These are phyloP conservation scores for Ciborinia camelliae DNA, from an alignment of 2,329 filamentous ascomycete genomes.

Conservation along the genomic window DNA sequence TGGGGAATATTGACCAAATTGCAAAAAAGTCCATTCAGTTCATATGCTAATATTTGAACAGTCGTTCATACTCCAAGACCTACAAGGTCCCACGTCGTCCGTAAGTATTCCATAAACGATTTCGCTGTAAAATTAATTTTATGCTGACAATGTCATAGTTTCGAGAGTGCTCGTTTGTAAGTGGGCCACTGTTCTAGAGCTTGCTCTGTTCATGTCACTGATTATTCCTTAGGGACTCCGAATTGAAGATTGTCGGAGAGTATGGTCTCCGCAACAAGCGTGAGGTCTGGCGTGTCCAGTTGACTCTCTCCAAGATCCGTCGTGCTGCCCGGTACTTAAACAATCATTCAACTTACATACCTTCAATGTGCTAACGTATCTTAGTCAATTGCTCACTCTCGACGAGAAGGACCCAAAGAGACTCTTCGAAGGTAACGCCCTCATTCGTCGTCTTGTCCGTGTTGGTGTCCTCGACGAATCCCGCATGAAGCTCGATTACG, in stretches of 20 bases:
- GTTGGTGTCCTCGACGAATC: conserved; percentile 99
- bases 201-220: conserved; percentile 98
- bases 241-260: conserved; percentile 99
- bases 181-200: conserved; percentile 99
- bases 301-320: conserved; percentile 99
- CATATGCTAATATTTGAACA: conserved; percentile 12
- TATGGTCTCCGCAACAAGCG: conserved; percentile 99
- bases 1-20: background rate
- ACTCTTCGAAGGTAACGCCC: conserved; percentile 99
- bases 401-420: conserved; percentile 99
- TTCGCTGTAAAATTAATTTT: background rate
- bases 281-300: conserved; percentile 99
- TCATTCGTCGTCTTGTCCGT: conserved; percentile 99
- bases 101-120: conserved; percentile 25
- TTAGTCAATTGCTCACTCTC: conserved; percentile 97
- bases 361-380: conserved; percentile 21
- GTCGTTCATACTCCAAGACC: conserved; percentile 88
- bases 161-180: conserved; percentile 99
- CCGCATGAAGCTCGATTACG: conserved; percentile 99
- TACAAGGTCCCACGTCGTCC: conserved; percentile 95
- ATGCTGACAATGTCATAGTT: conserved; percentile 55
- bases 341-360: background rate
- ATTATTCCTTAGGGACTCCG: conserved; percentile 81
- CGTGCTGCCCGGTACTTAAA: conserved; percentile 92
- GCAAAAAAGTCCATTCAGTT: background rate